phyloP scores from a whole-genome alignment of 2,329 filamentous ascomycete genomes.

The Epichloe elymi region DNA sequence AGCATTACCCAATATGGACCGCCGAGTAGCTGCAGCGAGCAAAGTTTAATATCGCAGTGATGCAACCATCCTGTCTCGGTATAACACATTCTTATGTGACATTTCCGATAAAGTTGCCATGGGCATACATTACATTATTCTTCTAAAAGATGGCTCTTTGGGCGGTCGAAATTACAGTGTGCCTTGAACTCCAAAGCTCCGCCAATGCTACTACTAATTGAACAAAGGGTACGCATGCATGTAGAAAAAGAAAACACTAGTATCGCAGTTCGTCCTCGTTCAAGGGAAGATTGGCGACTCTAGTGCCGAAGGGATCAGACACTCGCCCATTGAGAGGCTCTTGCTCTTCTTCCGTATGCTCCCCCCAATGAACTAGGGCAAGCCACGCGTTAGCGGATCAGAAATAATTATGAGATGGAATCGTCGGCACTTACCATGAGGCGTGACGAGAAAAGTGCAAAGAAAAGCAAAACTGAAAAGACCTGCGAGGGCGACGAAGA shows the following conservation, averaged over 20 bases:
- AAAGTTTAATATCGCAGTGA: no score
- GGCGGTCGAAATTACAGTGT: no score
- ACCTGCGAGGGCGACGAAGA: slow-evolving; percentile 61
- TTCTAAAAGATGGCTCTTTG: no score
- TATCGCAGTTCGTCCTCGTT: slow-evolving; percentile 18
- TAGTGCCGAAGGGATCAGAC: slow-evolving; percentile 5
- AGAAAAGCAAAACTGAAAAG: slow-evolving; percentile 55
- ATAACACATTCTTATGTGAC: no score
- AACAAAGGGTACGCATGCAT: neutral
- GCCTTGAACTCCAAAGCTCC: no score
- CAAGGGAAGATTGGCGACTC: slow-evolving; percentile 9
- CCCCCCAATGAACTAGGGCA: slow-evolving; percentile 20
- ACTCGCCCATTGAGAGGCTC: slow-evolving; percentile 9
- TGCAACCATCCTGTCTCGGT: no score
- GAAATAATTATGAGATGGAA: neutral
- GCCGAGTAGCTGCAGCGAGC: no score
- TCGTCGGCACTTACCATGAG: slow-evolving; percentile 49
- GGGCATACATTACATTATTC: no score
- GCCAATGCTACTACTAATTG: no score
- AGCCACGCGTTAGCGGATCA: neutral
- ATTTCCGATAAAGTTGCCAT: no score
- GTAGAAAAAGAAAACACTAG: neutral
- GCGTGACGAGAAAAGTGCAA: slow-evolving; percentile 56
- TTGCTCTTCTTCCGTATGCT: slow-evolving; percentile 11
- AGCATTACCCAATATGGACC: no score